Base-by-base conservation (phyloP, 257 asterid genomes). In the Mitragyna speciosa region DNA sequence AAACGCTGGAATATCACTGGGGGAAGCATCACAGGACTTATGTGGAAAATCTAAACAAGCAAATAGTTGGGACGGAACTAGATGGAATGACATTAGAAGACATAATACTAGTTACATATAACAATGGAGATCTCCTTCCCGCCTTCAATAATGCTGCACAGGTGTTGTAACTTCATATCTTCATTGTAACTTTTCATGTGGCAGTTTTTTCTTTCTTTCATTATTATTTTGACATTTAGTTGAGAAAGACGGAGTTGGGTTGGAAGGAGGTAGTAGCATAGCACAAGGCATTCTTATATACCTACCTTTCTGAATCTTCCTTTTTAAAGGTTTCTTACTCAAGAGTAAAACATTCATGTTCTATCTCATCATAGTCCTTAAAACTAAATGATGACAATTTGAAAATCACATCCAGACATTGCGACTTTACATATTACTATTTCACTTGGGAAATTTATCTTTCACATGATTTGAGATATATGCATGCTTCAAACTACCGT, bases 101-200 rank as follows among this genome's bases (percentile, higher is more conserved):
- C 79, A 83, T 95, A 47, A 77, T 93, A 82, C 85, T 90, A 49
- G 75, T 72, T 72, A 88, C 98, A 3, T 91, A 93, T 80, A 95
- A 95, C 90, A 92, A 90, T 75, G 98, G 98, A 43, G 90, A 92
- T 84, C 82, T 89, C 86, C 97, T 88, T 81, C 97, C 99, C 31
- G 90, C 97, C 72, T 95, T 95, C 90, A 95, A 93, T 88, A 93
- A 93, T 84, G 98, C 99, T 61, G 99, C 98, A 33, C 99, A 95
- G 98, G 99, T 95, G 78, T 78, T 26, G 33, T 73, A 20, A 66
- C 58, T 36, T 22, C 12, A 33, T 41, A 5, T 16, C 31, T 64
- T 65, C 16, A 15, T 58, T 52, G 28, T 12, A 19, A 43, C 16
- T 4, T 19, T 5, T 43, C 28, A 76, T 63, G 22, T 43, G 33